Evolutionary conservation across 495 filamentous ascomycete genomes (phyloP), one percentile per base, ranked within the genome.

Genomic region (Lophium mytilinum): DNA sequence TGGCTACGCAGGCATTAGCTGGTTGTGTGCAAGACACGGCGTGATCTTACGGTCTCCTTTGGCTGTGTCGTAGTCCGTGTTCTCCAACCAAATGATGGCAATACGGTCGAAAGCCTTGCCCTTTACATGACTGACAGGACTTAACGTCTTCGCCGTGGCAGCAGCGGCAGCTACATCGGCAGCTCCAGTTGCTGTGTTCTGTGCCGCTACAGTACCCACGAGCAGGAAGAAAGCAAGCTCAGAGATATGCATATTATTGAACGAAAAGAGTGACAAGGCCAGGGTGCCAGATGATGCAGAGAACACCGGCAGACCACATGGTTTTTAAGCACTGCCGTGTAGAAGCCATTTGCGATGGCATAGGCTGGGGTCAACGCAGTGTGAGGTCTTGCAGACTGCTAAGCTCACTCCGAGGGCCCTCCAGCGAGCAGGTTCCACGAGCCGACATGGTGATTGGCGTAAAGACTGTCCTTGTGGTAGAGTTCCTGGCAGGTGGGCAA

Each of bases 21-120:
- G 24, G 24, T 30, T 30, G 24, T 3, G 6, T 30, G 6, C 24
- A 30, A 30, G 6, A 30, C 24, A 30, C 24, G 2, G 24, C 24
- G 24, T 30, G 24, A 30, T 30, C 24, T 45, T 30, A 54, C 52
- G 68, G 53, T 71, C 68, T 12, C 60, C 57, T 10, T 47, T 46
- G n/a, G 68, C 68, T 36, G 66, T 56, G 34, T 65, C 59, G 52
- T 62, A 70, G 56, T 71, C 68, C 34, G 68, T 71, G 57, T 71
- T 71, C 53, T 71, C 69, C 0, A 69, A 57, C 69, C 69, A 71
- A 24, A 71, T 66, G 15, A 66, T 60, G 43, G 60, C 62, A 51
- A 71, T 64, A 15, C 69, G 63, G 43, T 68, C 60, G 52, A 69
- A 71, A 4, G 65, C 62, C 24, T 56, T 54, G 57, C 68, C 68